Percentiles rank a stretch among this genome's conserved stretches.
phyloP scores from a whole-genome alignment of 2,329 filamentous ascomycete genomes.

The Cladosporium sp. region DNA sequence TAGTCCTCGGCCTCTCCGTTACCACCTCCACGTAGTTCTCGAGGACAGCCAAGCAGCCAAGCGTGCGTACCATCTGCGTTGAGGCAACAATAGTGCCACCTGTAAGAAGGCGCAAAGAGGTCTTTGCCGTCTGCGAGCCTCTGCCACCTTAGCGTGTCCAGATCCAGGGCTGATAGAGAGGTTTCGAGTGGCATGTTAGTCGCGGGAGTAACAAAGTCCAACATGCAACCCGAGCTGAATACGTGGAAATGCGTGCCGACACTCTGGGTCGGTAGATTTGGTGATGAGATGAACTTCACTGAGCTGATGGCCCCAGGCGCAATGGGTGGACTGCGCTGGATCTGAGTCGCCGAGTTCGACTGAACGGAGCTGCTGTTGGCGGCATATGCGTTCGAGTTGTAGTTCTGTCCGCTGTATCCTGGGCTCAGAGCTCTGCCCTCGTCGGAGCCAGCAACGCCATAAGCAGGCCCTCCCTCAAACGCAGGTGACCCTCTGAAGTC shows the following conservation, averaged over 20 bases:
- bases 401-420: slow-evolving; percentile 7
- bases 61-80: slow-evolving; percentile 94
- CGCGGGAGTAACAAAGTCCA: slow-evolving; percentile 92
- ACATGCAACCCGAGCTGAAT: slow-evolving; percentile 85
- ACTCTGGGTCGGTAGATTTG: slow-evolving; percentile 82
- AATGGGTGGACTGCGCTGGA: slow-evolving; percentile 49
- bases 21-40: slow-evolving; percentile 68
- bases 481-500: slow-evolving; percentile 89
- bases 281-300: slow-evolving; percentile 83
- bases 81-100: slow-evolving; percentile 98
- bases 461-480: slow-evolving; percentile 52
- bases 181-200: slow-evolving; percentile 87
- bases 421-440: slow-evolving; percentile 10
- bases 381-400: slow-evolving; percentile 59
- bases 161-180: slow-evolving; percentile 83
- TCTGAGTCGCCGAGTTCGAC: slow-evolving; percentile 48
- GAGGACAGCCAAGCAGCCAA: slow-evolving; percentile 91
- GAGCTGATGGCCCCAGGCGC: slow-evolving; percentile 88
- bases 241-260: slow-evolving; percentile 94
- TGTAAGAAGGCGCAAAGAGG: slow-evolving; percentile 85
- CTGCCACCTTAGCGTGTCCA: slow-evolving; percentile 87
- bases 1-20: slow-evolving; percentile 81
- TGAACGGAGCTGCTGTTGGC: slow-evolving; percentile 68
- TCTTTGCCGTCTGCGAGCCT: slow-evolving; percentile 92
- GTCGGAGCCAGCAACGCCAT: slow-evolving; percentile 34